phyloP scores from a whole-genome alignment of 2,329 filamentous ascomycete species.

The Colletotrichum cordylinicola region DNA sequence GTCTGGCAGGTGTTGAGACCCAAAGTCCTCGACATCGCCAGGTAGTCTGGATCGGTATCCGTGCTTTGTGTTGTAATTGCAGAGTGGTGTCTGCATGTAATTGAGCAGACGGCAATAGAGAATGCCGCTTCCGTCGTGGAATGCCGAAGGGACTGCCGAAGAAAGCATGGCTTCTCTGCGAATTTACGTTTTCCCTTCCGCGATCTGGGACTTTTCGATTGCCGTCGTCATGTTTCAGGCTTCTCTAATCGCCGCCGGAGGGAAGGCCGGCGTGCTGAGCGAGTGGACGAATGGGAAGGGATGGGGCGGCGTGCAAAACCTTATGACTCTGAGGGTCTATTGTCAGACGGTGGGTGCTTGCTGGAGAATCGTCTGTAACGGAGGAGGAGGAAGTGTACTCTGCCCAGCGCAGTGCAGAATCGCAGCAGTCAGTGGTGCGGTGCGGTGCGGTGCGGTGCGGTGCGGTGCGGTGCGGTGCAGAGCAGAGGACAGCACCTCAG shows the following conservation, averaged over 20 bases:
- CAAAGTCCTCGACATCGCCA: not conserved
- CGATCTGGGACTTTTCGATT: constrained; percentile 1
- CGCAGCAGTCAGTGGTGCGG: not conserved
- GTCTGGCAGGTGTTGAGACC: not conserved
- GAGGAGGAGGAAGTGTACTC: not conserved
- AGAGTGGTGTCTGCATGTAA: not conserved
- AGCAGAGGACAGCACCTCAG: not conserved
- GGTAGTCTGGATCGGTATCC: not conserved
- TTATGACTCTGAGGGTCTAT: not conserved
- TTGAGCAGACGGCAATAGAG: not conserved
- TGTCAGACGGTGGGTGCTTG: not conserved
- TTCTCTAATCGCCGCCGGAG: not conserved
- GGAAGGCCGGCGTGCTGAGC: not conserved
- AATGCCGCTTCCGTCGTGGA: not conserved
- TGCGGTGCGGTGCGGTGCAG: not conserved
- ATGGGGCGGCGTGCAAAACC: not conserved
- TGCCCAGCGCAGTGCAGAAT: not conserved
- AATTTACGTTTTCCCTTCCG: not conserved
- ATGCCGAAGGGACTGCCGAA: constrained; percentile 12
- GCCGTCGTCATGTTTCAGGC: constrained; percentile 8
- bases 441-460: too few relatives aligned
- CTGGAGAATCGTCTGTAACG: not conserved
- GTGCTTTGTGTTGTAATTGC: not conserved
- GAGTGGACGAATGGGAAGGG: not conserved
- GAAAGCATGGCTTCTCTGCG: not conserved